Evolutionary conservation across 305 asterid species (phyloP).

Genomic region (Fraxinus albicans): DNA sequence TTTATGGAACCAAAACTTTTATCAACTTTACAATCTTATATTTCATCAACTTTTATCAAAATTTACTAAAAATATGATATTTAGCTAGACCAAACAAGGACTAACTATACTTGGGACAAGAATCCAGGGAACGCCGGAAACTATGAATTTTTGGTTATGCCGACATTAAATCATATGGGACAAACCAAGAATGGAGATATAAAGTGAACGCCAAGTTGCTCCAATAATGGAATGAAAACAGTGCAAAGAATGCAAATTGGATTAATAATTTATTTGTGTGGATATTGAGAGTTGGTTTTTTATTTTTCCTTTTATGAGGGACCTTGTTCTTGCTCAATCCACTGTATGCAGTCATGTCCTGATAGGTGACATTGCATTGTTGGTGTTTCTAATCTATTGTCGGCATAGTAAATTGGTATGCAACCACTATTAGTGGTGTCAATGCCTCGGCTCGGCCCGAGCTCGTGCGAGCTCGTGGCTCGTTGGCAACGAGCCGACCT

Average conservation of each 20-base stretch:
- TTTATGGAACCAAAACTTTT: neutral
- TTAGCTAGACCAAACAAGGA: neutral
- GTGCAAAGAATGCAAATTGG: neutral
- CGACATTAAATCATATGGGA: neutral
- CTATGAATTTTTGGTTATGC: neutral
- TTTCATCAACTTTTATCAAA: too few relatives aligned
- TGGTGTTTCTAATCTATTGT: neutral
- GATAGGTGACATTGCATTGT: neutral
- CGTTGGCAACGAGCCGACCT: too few relatives aligned
- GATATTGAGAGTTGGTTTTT: neutral
- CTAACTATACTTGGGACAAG: neutral
- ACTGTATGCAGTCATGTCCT: neutral
- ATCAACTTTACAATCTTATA: neutral
- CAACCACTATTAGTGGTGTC: neutral
- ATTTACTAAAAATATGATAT: too few relatives aligned
- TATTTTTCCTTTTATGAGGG: neutral
- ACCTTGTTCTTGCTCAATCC: neutral
- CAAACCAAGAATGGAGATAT: neutral
- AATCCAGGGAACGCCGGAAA: neutral
- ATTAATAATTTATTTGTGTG: too few relatives aligned
- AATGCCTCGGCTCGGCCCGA: too few relatives aligned
- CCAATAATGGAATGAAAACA: neutral
- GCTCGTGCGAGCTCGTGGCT: too few relatives aligned
- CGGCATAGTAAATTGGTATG: neutral
- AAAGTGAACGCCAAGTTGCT: neutral